Evolutionary conservation across 495 filamentous ascomycete species (phyloP), one percentile per base, ranked within the genome.

Genomic region (Xeromyces bisporus): DNA sequence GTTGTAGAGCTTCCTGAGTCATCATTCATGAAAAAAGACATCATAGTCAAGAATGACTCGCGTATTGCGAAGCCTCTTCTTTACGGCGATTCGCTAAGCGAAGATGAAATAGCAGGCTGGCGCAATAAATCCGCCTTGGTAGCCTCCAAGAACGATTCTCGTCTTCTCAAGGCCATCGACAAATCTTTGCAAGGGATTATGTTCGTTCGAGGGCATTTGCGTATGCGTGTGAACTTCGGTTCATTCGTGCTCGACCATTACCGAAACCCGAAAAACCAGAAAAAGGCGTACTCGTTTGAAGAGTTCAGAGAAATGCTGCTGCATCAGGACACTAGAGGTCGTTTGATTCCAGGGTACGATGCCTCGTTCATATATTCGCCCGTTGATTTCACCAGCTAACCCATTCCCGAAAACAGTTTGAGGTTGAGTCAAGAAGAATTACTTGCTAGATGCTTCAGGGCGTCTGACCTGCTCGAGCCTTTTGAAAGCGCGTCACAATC

Each of bases 201-300:
- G 2, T 50, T 43, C 15, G 49, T 50, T 23, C 45, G 51, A 31
- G 56, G 53, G 10, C 45, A 58, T 18, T 42, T 73, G 20, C 52
- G 55, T 1, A 59, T 81, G 62, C 58, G 67, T 13, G 56, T 75
- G 2, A 54, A 63, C 18, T 64, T 80, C 26, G 77, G 75, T 0
- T 50, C 55, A 0, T 56, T 71, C 16, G 38, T 62, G 6, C 48
- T 80, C 9, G 47, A 50, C 6, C 38, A 48, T 9, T 76, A 64
- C 20, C 50, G 47, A 10, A 26, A 33, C 18, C 49, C 58, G 23
- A 48, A 48, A 8, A 49, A 51, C 13, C 51, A 37, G 8, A 50
- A 52, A 18, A 6, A 24, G 0, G 37, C 42, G 6, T 65, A 66
- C 31, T 42, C 42, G 0, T 61, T 69, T 23, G 42, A 56, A 5